These are phyloP conservation scores for Salvia rosmarinus DNA, from an alignment of 257 asterid species.

Conservation along the genomic window DNA sequence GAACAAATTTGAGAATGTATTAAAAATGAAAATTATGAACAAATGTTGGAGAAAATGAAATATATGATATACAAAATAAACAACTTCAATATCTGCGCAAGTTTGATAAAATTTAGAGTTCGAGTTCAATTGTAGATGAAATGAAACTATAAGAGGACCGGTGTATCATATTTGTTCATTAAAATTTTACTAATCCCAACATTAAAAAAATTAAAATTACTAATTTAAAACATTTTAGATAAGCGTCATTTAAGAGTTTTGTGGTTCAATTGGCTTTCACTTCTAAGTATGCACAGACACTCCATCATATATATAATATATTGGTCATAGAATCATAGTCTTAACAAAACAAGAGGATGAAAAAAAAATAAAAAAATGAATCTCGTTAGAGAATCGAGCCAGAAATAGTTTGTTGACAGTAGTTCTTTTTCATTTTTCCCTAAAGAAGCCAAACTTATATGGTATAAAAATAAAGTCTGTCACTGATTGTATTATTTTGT, in stretches of 20 bases:
- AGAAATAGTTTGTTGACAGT: not conserved
- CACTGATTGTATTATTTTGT: not conserved
- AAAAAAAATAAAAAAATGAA: not conserved
- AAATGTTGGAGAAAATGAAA: too few species aligned
- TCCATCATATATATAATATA: not conserved
- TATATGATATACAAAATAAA: too few species aligned
- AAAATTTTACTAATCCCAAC: too few species aligned
- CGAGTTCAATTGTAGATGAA: not conserved
- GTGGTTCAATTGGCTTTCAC: too few species aligned
- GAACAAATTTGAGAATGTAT: too few species aligned
- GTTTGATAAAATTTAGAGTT: too few species aligned
- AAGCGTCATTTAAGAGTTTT: too few species aligned
- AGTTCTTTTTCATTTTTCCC: not conserved
- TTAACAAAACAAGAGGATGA: not conserved
- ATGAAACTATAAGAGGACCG: too few species aligned
- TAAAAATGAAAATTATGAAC: too few species aligned
- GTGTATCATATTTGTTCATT: not conserved
- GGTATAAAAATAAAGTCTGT: not conserved
- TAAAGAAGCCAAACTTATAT: not conserved
- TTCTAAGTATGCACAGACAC: not conserved
- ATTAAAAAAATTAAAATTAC: too few species aligned
- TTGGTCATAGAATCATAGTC: not conserved
- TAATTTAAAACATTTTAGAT: too few species aligned
- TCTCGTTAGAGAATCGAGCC: not conserved
- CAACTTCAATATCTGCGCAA: not conserved